Base-by-base conservation (phyloP, 495 filamentous ascomycete species). In the Parathielavia appendiculata region DNA sequence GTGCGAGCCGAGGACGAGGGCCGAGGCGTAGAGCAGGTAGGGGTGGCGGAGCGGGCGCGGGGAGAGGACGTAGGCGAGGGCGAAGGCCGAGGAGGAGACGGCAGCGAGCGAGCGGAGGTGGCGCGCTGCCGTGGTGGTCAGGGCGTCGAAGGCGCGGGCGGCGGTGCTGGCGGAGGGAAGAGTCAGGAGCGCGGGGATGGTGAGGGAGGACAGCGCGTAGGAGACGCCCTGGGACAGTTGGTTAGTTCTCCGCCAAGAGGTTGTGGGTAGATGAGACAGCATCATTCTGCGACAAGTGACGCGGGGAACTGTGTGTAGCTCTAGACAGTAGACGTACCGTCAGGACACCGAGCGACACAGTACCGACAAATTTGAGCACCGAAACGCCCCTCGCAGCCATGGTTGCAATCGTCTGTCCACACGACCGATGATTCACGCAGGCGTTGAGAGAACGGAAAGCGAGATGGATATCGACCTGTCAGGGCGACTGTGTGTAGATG, bases 301-400 rank as follows among this genome's bases (percentile, higher is more conserved):
- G 35, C 38, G 30, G 45, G 35, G 54, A 57, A 63, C 44, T n/a
- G n/a, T n/a, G n/a, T n/a, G n/a, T n/a, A 38, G 36, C 26, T 39
- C n/a, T 6, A 36, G 16, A 12, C 17, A 12, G 17, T n/a, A 32
- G 48, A 75, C 81, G 65, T 83, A 95, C 90, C 26, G 91, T 96
- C 69, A 95, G 71, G 20, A 96, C 80, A 57, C 91, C 91, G 34
- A 96, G 79, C 51, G 86, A 90, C 56, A 95, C 81, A 26, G 90
- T 91, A 64, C 91, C 91, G 57, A 95, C 85, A 71, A 96, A 96
- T 73, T 96, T 96, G 71, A 85, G 80, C 69, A 87, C 73, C 43
- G 89, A 83, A 69, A 95, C 76, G 65, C 80, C 82, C 54, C 76
- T 78, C 58, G 82, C 79, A 55, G 86, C 78, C 89, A 95, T 93